A percentile compares a stretch with the other conserved stretches of the same genome.
Conservation (phyloP, 2,329 filamentous ascomycete genomes). For the Clonostachys solani region DNA sequence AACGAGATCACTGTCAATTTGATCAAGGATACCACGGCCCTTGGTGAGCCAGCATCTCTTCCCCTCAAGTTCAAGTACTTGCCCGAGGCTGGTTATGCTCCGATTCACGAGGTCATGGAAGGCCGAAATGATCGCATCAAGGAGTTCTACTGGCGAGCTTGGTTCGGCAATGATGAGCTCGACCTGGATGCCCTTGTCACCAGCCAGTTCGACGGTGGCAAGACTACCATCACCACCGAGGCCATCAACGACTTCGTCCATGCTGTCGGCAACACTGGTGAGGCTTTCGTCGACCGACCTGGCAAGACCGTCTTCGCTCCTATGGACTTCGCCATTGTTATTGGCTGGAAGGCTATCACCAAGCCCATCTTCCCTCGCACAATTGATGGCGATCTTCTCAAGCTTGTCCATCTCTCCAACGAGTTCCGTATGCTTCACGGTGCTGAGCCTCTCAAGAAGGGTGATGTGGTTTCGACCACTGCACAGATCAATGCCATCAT, state of each 20-base stretch:
- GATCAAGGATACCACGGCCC: conserved; percentile 87
- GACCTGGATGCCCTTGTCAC: conserved; percentile 83
- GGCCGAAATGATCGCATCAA: conserved; percentile 97
- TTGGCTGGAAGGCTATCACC: conserved; percentile 98
- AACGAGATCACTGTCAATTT: conserved; percentile 84
- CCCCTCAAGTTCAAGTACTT: conserved; percentile 89
- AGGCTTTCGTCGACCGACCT: conserved; percentile 93
- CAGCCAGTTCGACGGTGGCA: conserved; percentile 85
- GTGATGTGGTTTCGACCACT: conserved; percentile 86
- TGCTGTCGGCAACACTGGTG: conserved; percentile 94
- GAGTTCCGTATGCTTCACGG: conserved; percentile 98
- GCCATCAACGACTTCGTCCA: conserved; percentile 99
- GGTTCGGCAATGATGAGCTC: conserved; percentile 85
- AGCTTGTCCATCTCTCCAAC: conserved; percentile 95
- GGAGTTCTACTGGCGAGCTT: conserved; percentile 97
- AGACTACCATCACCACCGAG: conserved; percentile 80
- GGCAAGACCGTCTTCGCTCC: conserved; percentile 92
- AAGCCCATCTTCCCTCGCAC: conserved; percentile 97
- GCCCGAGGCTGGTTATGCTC: conserved; percentile 94
- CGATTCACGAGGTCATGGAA: conserved; percentile 94
- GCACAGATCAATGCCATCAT: conserved; percentile 96
- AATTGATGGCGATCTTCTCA: conserved; percentile 93
- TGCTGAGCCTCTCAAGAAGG: conserved; percentile 91
- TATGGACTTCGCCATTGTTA: conserved; percentile 99
- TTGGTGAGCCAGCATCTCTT: conserved; percentile 76